A percentile compares a stretch with the other conserved stretches of the same genome.
phyloP scores from a whole-genome alignment of 2,329 filamentous ascomycete genomes.

The Aspergillus versicolor region DNA sequence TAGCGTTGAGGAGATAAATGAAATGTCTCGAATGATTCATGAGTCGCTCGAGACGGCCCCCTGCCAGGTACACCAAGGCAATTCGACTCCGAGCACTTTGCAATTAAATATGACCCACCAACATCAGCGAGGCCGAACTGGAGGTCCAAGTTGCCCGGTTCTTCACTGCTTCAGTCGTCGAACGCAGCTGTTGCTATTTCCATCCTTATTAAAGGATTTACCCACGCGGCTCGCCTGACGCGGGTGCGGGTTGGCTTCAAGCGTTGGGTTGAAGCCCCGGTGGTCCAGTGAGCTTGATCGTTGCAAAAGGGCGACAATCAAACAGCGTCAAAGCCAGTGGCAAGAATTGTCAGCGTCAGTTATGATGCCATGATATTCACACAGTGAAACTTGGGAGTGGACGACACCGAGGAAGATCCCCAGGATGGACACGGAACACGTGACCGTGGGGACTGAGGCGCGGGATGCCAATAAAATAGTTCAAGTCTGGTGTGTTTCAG shows the following conservation, averaged over 20 bases:
- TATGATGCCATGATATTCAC: constrained; percentile 8
- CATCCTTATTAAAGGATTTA: neutral
- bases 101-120: constrained; percentile 17
- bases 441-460: constrained; percentile 8
- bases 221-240: constrained; percentile 2
- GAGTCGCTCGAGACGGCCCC: neutral
- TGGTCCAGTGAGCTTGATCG: neutral
- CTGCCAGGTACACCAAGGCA: neutral
- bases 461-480: constrained; percentile 17
- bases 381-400: neutral
- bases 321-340: neutral
- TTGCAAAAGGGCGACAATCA: neutral
- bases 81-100: neutral
- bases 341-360: neutral
- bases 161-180: neutral
- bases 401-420: neutral
- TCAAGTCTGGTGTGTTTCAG: constrained; percentile 31
- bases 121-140: constrained; percentile 17
- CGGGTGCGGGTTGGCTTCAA: neutral
- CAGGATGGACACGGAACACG: constrained; percentile 6
- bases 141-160: constrained; percentile 18
- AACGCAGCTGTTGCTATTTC: neutral
- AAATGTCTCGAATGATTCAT: neutral
- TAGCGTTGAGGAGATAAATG: neutral
- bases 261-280: neutral